phyloP scores from a whole-genome alignment of 139 green algal species.

The Coelastrella sp. region DNA sequence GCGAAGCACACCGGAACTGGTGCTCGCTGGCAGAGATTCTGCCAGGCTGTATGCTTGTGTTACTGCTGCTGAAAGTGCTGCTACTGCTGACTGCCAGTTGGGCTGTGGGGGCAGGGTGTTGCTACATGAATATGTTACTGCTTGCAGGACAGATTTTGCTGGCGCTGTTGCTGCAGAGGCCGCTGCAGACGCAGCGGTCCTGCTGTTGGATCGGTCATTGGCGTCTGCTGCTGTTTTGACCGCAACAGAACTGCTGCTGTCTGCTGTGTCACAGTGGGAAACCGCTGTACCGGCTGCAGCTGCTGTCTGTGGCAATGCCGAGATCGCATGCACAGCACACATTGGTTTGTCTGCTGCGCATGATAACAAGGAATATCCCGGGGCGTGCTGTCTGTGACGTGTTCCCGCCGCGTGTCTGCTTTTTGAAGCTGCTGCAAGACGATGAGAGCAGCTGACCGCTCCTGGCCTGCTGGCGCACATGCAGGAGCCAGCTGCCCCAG shows the following conservation, averaged over 20 bases:
- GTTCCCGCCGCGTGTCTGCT: background rate
- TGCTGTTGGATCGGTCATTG: background rate
- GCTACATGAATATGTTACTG: conserved; percentile 26
- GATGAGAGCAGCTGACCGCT: background rate
- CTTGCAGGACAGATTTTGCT: conserved; percentile 29
- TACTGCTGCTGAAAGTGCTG: conserved; percentile 1
- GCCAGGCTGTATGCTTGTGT: background rate
- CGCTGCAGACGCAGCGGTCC: background rate
- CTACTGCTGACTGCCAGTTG: conserved; percentile 39
- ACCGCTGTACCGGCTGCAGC: background rate
- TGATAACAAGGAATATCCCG: background rate
- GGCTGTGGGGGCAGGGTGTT: background rate
- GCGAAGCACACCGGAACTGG: conserved; percentile 27
- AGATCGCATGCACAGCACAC: no score
- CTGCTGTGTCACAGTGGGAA: background rate
- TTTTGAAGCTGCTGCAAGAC: background rate
- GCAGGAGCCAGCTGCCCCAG: background rate
- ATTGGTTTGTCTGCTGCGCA: no score
- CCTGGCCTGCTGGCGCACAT: background rate
- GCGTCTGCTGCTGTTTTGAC: background rate
- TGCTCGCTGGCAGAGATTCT: background rate
- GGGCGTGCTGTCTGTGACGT: background rate
- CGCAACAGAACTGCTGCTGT: background rate
- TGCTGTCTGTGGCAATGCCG: background rate
- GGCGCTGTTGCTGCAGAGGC: conserved; percentile 6